Conservation (phyloP, 2,329 filamentous ascomycete species). For the Xylariaceae sp. region DNA sequence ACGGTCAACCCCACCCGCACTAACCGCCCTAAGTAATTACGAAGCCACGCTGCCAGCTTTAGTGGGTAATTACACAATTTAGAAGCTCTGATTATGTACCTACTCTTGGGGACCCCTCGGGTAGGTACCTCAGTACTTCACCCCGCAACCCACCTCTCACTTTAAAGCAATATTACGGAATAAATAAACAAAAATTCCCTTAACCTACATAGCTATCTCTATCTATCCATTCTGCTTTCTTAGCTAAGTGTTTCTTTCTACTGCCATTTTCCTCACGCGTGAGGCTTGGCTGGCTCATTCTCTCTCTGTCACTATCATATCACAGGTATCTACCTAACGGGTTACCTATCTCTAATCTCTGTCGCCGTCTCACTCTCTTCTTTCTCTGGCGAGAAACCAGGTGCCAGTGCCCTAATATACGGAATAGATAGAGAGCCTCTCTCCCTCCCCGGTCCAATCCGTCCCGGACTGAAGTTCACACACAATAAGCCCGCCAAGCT, state of each 20-base stretch:
- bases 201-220: background rate
- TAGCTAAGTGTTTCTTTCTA: background rate
- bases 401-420: no score
- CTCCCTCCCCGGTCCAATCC: background rate
- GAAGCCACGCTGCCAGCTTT: background rate
- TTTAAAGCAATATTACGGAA: background rate
- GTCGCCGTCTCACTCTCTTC: no score
- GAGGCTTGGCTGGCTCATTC: background rate
- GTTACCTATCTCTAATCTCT: no score
- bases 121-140: background rate
- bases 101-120: background rate
- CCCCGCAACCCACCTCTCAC: background rate
- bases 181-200: background rate
- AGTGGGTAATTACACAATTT: background rate
- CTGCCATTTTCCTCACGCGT: background rate
- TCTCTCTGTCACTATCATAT: background rate
- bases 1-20: background rate
- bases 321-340: background rate
- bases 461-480: background rate
- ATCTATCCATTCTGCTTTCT: background rate
- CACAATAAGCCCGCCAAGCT: background rate
- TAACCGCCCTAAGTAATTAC: background rate
- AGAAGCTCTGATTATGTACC: background rate
- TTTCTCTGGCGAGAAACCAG: no score
- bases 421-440: no score